These are phyloP conservation scores for Neurospora sp. DNA, from an alignment of 495 filamentous ascomycete species.

Conservation along the genomic window DNA sequence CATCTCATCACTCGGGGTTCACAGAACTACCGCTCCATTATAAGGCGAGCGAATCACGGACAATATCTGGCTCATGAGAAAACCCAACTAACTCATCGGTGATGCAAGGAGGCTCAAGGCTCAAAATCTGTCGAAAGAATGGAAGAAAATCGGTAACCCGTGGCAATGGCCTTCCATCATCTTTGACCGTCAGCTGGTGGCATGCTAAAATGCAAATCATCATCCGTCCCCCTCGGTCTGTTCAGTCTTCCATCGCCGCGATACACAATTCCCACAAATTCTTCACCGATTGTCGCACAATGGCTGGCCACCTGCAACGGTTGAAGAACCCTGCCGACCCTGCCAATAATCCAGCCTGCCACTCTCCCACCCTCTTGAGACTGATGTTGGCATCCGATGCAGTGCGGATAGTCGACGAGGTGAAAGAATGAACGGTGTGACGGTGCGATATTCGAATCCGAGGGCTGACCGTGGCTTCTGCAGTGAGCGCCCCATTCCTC, in stretches of 20 bases:
- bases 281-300: neutral
- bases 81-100: neutral
- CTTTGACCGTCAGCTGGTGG: neutral
- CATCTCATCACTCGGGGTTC: neutral
- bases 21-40: neutral
- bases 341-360: neutral
- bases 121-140: neutral
- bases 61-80: neutral
- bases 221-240: neutral
- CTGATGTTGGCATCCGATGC: neutral
- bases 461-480: neutral
- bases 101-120: neutral
- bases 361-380: neutral
- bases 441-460: neutral
- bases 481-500: neutral
- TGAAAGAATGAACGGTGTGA: neutral
- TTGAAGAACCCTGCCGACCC: neutral
- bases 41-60: neutral
- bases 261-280: neutral
- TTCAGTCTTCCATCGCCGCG: neutral
- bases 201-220: neutral
- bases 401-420: neutral
- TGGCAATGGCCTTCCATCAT: neutral
- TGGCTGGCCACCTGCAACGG: neutral
- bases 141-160: neutral